Conservation (phyloP, 2,329 filamentous ascomycete genomes). For the Atkinsonella texensis region DNA sequence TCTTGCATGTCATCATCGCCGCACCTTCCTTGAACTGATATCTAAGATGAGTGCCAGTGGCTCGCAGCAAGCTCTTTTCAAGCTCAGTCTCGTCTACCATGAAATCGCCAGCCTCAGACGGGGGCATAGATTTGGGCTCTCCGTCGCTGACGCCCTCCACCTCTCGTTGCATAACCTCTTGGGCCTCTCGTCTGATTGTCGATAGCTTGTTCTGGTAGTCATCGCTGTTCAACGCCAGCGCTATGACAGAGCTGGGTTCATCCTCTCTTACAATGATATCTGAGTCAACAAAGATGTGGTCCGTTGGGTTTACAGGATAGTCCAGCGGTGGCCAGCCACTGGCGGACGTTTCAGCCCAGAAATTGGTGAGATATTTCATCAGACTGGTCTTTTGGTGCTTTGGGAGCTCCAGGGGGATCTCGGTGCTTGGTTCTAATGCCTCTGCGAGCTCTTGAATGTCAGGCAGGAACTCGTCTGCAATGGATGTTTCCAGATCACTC, state of each 20-base stretch:
- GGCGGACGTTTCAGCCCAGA: slow-evolving; percentile 95
- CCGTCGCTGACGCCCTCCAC: slow-evolving; percentile 18
- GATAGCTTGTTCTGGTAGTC: slow-evolving; percentile 77
- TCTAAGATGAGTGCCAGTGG: slow-evolving; percentile 84
- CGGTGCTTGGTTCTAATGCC: slow-evolving; percentile 46
- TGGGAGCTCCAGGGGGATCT: slow-evolving; percentile 61
- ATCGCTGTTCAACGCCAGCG: slow-evolving; percentile 76
- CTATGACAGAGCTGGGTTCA: slow-evolving; percentile 91
- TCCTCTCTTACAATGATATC: slow-evolving; percentile 96
- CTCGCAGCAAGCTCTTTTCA: slow-evolving; percentile 72
- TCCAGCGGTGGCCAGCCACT: slow-evolving; percentile 89
- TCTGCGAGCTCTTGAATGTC: slow-evolving; percentile 51
- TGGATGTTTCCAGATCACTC: slow-evolving; percentile 62
- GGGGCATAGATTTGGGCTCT: slow-evolving; percentile 18
- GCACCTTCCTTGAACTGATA: slow-evolving; percentile 91
- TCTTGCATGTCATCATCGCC: slow-evolving; percentile 95
- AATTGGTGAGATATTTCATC: slow-evolving; percentile 92
- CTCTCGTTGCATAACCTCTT: slow-evolving; percentile 28
- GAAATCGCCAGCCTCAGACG: slow-evolving; percentile 25
- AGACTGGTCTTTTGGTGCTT: slow-evolving; percentile 89
- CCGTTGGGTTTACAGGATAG: slow-evolving; percentile 75
- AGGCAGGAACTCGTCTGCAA: slow-evolving; percentile 56
- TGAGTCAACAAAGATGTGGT: slow-evolving; percentile 94
- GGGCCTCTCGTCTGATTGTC: slow-evolving; percentile 45
- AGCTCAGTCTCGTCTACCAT: slow-evolving; percentile 56